A percentile compares a stretch with the other conserved stretches of the same genome.
These are phyloP conservation scores for Thymus mandschuricus DNA, from an alignment of 257 asterid genomes.

Conservation along the genomic window DNA sequence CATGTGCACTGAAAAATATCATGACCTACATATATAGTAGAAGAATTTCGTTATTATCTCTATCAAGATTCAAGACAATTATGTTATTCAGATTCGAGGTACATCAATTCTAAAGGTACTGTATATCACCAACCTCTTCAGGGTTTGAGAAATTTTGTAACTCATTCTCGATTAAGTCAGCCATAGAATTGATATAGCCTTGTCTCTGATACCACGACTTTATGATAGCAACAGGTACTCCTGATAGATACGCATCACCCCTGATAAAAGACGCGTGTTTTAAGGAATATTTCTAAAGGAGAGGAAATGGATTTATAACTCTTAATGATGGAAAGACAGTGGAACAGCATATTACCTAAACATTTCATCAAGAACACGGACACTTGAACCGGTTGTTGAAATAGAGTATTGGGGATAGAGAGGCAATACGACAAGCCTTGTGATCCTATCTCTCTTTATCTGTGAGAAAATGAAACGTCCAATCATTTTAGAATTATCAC, in stretches of 20 bases:
- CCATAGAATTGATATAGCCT: slow-evolving; percentile 93
- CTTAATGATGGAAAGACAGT: neutral
- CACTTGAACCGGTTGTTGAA: slow-evolving; percentile 95
- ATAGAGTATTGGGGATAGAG: slow-evolving; percentile 96
- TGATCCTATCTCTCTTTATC: slow-evolving; percentile 86
- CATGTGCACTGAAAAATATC: slow-evolving; percentile 98
- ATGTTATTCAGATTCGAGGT: neutral
- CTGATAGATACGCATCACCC: slow-evolving; percentile 64
- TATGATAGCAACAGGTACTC: slow-evolving; percentile 83
- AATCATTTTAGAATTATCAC: neutral
- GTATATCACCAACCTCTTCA: slow-evolving; percentile 53
- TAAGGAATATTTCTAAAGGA: slow-evolving; percentile 10
- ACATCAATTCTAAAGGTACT: neutral
- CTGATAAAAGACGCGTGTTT: slow-evolving; percentile 41
- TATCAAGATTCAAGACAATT: neutral
- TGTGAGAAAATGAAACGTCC: slow-evolving; percentile 32
- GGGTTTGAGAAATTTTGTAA: slow-evolving; percentile 61
- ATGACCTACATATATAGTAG: slow-evolving; percentile 51
- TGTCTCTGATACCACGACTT: slow-evolving; percentile 93
- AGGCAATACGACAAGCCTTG: slow-evolving; percentile 89
- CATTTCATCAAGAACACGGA: slow-evolving; percentile 82
- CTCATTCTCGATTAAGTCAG: slow-evolving; percentile 83
- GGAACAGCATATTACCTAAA: slow-evolving; percentile 53
- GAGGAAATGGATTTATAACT: neutral
- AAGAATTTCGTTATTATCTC: neutral